Base-by-base conservation (phyloP, 345 rosid genomes). In the Arabidopsis thaliana region DNA sequence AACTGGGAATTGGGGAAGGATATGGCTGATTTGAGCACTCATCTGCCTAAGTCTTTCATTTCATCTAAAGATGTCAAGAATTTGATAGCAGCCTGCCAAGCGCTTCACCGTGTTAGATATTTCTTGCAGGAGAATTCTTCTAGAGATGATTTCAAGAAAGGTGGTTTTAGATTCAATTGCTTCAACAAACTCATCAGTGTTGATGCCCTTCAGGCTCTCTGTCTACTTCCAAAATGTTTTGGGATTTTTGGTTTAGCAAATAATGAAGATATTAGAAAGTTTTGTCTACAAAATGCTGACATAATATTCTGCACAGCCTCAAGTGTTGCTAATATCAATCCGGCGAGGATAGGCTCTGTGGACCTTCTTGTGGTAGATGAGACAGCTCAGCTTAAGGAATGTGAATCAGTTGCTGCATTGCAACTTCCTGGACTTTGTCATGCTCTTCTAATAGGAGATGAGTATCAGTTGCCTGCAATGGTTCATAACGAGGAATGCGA, bases 311-410 rank as follows among this genome's bases (percentile, higher is more conserved):
- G 85, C 20, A 83, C 87, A 1, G 75, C 82, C 41, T 82, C 85
- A 2, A 72, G 78, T 33, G 83, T 83, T 13, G 48, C 64, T 0
- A 74, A 65, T 2, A 30, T 85, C 42, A 64, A 44, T 22, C 42
- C 38, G 2, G 30, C 1, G 36, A 51, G 59, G 16, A 65, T n/a
- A 11, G 41, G n/a, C 20, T 28, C 52, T 40, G 8, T 40, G 0
- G 13, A 40, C 1, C 49, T 83, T 38, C 24, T 83, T 59, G 81
- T 85, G 28, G 73, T 85, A 1, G 89, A 85, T 9, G 87, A 85
- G 67, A 87, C 89, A 1, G 82, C 89, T 49, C 87, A 85, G 78
- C 77, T 85, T 12, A 85, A 82, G 73, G 87, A 85, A 42, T 83
- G 83, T 55, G 88, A 85, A 53, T 83, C 86, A 33, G 50, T 80